Conservation (phyloP, 495 filamentous ascomycete genomes). For the Xylaria telfairii region DNA sequence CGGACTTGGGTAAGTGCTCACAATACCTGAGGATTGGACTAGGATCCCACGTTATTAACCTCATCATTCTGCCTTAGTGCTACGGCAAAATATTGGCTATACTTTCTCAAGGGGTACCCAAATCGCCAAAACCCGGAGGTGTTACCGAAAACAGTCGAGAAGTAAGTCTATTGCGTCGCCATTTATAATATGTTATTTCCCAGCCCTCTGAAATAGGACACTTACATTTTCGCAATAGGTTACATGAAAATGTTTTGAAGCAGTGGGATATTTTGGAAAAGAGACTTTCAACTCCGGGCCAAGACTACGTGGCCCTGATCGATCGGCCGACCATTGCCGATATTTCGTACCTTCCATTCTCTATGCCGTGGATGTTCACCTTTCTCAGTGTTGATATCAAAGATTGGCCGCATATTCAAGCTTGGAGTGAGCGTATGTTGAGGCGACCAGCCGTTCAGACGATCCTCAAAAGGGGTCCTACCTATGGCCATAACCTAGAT, state of each 20-base stretch:
- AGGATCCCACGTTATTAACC: too few relatives aligned
- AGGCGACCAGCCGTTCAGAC: not conserved
- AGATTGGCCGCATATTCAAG: constrained; percentile 21
- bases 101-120: constrained; percentile 27
- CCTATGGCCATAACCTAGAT: not conserved
- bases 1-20: constrained; percentile 14
- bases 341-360: constrained; percentile 26
- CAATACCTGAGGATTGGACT: not conserved
- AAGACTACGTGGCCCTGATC: constrained; percentile 23
- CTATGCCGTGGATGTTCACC: constrained; percentile 32
- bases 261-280: constrained; percentile 26
- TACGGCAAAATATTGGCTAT: constrained; percentile 29
- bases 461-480: not conserved
- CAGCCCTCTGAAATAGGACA: too few relatives aligned
- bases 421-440: constrained; percentile 13
- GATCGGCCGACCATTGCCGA: constrained; percentile 27
- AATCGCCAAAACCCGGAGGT: constrained; percentile 10
- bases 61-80: not conserved
- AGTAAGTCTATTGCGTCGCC: too few relatives aligned
- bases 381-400: constrained; percentile 24
- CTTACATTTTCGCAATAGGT: too few relatives aligned
- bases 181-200: too few relatives aligned
- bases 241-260: constrained; percentile 19
- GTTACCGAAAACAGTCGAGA: constrained; percentile 19
- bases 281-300: constrained; percentile 9